These are phyloP conservation scores for Nothomitra cinnamomea DNA, from an alignment of 2,329 filamentous ascomycete species.

Conservation along the genomic window DNA sequence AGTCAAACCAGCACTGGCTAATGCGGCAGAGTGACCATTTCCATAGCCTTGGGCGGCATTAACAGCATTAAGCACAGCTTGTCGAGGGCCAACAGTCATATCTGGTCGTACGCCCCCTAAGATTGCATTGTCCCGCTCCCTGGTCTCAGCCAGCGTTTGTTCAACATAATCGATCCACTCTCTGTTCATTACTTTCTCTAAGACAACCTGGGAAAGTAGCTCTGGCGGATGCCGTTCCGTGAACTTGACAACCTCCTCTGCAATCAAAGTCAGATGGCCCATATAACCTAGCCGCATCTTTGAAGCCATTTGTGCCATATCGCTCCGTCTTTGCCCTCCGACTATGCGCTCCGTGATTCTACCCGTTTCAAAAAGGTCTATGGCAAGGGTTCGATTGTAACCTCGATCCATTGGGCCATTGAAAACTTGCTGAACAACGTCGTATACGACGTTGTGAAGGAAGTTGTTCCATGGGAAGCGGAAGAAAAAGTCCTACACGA, in stretches of 20 bases:
- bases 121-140: conserved; percentile 95
- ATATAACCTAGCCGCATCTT: conserved; percentile 95
- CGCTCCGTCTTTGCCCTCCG: conserved; percentile 72
- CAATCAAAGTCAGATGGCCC: conserved; percentile 92
- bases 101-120: conserved; percentile 89
- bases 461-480: conserved; percentile 99
- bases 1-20: conserved; percentile 68
- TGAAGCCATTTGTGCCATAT: conserved; percentile 65
- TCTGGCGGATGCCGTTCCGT: conserved; percentile 87
- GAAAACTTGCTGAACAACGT: conserved; percentile 97
- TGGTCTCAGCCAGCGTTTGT: conserved; percentile 76
- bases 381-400: conserved; percentile 75
- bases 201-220: conserved; percentile 62
- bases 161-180: conserved; percentile 95
- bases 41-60: conserved; percentile 36
- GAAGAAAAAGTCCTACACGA: conserved; percentile 78
- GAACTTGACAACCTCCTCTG: conserved; percentile 97
- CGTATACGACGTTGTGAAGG: conserved; percentile 95
- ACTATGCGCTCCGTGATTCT: conserved; percentile 85
- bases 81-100: conserved; percentile 64
- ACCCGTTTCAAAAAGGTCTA: conserved; percentile 83
- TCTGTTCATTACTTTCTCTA: conserved; percentile 75
- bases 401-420: conserved; percentile 96
- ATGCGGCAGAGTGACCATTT: conserved; percentile 41
- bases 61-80: conserved; percentile 44